Evolutionary conservation across 2,329 filamentous ascomycete species (phyloP), one percentile per base, ranked within the genome.

Genomic region (Alternaria sp.): DNA sequence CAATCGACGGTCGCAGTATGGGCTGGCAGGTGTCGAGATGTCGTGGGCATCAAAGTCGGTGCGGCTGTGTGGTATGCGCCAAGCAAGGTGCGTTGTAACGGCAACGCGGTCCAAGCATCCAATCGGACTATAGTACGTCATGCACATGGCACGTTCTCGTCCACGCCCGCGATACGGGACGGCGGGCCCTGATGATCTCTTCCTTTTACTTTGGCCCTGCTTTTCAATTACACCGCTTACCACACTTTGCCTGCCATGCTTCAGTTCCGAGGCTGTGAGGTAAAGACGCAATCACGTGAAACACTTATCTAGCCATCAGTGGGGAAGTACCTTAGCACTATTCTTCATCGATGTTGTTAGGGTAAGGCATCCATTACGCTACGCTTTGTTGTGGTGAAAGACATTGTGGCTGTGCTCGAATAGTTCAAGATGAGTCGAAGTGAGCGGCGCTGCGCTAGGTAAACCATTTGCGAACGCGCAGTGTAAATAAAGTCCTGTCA

Each of bases 341-440:
- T 18, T 2, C 12, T 23, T 21, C 2, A 2, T 21, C 28, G 8
- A 51, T 21, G 26, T 21, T 10, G n/a, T 14, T 15, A 1, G n/a
- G 30, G 6, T 1, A 33, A 10, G 28, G n/a, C 11, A n/a, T 51
- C 49, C 12, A 14, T 20, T 5, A 18, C 20, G 10, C 28, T 14
- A 21, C 5, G 28, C 43, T 37, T 33, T 23, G 14, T 20, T 37
- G 18, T 21, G 11, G 49, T 60, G 37, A 51, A 18, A n/a, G 20
- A 10, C 5, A n/a, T 43, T 30, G 28, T 54, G 44, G 23, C 45
- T 46, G 47, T 30, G 47, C 43, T 44, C 33, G 41, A 47, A 51
- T 44, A 41, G 45, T 47, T 23, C 49, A 23, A 18, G 26, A 66
- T 63, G 66, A 68, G 66, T 66, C 63, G 61, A 68, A 68, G 28